Base-by-base conservation (phyloP, 1,284 basidiomycete species). In the Meira miltonrushii region DNA sequence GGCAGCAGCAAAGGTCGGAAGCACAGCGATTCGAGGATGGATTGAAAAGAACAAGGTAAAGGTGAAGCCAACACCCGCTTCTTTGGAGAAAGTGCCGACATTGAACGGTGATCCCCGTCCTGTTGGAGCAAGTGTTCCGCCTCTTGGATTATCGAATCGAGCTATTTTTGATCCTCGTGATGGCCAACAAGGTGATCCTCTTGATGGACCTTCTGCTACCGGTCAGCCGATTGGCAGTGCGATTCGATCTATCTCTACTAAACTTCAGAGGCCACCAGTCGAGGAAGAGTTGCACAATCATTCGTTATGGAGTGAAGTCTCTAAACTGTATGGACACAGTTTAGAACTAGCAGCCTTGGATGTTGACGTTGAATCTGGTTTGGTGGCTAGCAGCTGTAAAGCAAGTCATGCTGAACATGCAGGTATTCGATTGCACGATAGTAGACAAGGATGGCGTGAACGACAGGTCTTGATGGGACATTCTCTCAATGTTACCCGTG, bases 291-390 rank as follows among this genome's bases (percentile, higher is more conserved):
- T 98, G 0, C 86, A 89, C 0, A 84, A 86, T 0, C 84, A 85
- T 12, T 97, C 94, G 0, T 83, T 98, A 0, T 99, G 95, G 95
- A 94, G 94, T 0, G 95, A 98, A 64, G 70, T 87, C 1, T 94
- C 98, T 74, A 99, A 98, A 78, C 82, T 99, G 1, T 99, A 96
- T 78, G 95, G 94, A 1, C 95, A 98, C 79, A 92, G 92, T 38
- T 97, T 96, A 75, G 95, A 98, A 83, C 88, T 91, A 65, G 51
- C 62, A n/a, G 58, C 61, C 54, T 13, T 59, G 52, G 25, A 57
- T 39, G 47, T 9, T 13, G 49, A 23, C 7, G 46, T 50, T 12
- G 83, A 84, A 3, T 85, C 84, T 23, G 81, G 82, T 46, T 80
- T 90, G 39, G 82, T 96, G n/a, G 95, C 93, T 0, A 93, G 92